Evolutionary conservation across 345 rosid genomes (phyloP).

Genomic region (Populus ilicifolia): DNA sequence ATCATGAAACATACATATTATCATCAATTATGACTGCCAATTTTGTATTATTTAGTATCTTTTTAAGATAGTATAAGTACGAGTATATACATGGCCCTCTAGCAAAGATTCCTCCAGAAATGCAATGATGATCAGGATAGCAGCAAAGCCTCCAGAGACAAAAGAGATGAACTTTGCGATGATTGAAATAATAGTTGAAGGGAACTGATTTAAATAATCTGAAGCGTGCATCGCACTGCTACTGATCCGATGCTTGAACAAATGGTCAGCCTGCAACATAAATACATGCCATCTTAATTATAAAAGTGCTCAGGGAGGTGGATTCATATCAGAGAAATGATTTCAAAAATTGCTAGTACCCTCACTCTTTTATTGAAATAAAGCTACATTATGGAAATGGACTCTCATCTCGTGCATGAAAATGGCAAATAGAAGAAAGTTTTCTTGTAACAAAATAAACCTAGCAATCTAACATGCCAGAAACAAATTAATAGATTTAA

Average conservation of each 20-base stretch:
- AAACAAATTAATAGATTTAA: neutral
- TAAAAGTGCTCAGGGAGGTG: neutral
- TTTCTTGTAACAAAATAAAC: neutral
- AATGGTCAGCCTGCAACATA: slow-evolving; percentile 79
- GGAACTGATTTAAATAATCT: slow-evolving; percentile 85
- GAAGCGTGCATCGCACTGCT: slow-evolving; percentile 83
- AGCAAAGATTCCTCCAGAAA: slow-evolving; percentile 96
- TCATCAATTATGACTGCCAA: neutral
- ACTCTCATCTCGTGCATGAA: neutral
- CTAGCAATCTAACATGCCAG: neutral
- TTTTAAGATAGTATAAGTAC: slow-evolving; percentile 1
- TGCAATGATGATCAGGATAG: slow-evolving; percentile 89
- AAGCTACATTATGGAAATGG: neutral
- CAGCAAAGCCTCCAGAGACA: slow-evolving; percentile 97
- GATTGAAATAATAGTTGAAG: slow-evolving; percentile 83
- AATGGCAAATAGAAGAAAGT: neutral
- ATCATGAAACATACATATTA: neutral
- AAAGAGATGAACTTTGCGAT: slow-evolving; percentile 91
- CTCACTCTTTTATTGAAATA: slow-evolving; percentile 1
- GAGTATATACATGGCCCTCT: slow-evolving; percentile 80
- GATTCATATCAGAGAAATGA: neutral
- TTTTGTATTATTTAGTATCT: neutral
- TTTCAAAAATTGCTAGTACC: neutral
- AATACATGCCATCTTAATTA: neutral
- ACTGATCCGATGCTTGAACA: slow-evolving; percentile 93